A percentile compares a stretch with the other conserved stretches of the same genome.
Evolutionary conservation across 208 protist species (phyloP).

Genomic region (Balamuthia mandrillaris): DNA sequence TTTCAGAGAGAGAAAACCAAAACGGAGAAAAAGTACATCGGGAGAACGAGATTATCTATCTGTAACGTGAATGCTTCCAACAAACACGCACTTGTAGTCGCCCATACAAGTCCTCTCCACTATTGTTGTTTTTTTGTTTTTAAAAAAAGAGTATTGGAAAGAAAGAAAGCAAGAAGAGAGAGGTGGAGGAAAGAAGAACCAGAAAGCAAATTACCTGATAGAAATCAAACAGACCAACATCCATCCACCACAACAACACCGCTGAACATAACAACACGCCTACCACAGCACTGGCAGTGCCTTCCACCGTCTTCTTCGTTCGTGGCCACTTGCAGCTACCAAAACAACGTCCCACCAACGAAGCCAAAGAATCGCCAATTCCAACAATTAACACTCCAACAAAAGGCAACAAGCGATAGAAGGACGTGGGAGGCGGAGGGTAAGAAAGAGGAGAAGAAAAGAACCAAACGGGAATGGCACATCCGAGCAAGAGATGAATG

Average conservation of each 20-base stretch:
- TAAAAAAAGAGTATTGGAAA: not conserved
- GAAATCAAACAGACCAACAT: not conserved
- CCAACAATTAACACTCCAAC: not conserved
- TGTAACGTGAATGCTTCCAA: conserved; percentile 18
- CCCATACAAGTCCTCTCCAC: not conserved
- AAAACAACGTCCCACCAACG: not conserved
- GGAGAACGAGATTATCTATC: conserved; percentile 17
- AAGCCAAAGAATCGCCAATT: not conserved
- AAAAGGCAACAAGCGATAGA: not conserved
- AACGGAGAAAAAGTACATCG: not conserved
- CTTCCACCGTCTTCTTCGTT: conserved; percentile 16
- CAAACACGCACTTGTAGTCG: not conserved
- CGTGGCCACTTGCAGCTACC: not conserved
- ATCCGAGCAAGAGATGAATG: not conserved
- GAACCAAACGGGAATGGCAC: not conserved
- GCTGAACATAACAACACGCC: not conserved
- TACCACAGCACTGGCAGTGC: not conserved
- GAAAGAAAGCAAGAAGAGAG: not conserved
- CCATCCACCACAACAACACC: not conserved
- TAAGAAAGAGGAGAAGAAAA: not conserved
- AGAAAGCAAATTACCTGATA: not conserved
- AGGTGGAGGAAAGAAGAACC: not conserved
- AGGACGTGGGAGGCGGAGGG: too few species aligned
- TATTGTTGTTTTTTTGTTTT: not conserved
- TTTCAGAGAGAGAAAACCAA: not conserved